Conservation (phyloP, 1,284 basidiomycete species). For the Ustilago nuda region DNA sequence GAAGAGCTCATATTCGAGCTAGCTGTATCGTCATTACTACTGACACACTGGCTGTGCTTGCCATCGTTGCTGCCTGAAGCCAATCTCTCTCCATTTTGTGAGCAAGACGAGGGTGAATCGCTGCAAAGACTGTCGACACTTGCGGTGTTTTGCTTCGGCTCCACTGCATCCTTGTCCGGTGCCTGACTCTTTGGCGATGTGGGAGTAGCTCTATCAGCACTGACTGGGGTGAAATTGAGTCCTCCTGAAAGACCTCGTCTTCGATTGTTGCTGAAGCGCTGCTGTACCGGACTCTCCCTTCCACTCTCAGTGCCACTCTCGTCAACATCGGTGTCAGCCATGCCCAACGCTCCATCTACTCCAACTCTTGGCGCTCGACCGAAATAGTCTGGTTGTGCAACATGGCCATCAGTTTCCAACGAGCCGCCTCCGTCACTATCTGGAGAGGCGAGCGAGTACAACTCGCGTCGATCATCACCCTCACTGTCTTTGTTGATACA, state of each 20-base stretch:
- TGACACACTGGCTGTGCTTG: constrained; percentile 2
- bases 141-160: constrained; percentile 1
- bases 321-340: constrained; percentile 55
- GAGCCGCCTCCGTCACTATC: constrained; percentile 18
- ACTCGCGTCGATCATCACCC: constrained; percentile 3
- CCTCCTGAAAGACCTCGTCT: constrained; percentile 34
- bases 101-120: constrained; percentile 22
- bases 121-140: constrained; percentile 39
- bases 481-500: constrained; percentile 18
- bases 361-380: constrained; percentile 47
- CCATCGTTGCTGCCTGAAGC: neutral
- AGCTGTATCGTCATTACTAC: constrained; percentile 12
- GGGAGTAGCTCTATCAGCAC: constrained; percentile 4
- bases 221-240: constrained; percentile 50
- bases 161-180: neutral
- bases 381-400: constrained; percentile 35
- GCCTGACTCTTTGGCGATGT: neutral
- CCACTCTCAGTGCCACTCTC: constrained; percentile 60
- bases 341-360: constrained; percentile 57
- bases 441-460: constrained; percentile 14
- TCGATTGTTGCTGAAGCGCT: constrained; percentile 12
- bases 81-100: constrained; percentile 6
- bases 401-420: constrained; percentile 12
- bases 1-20: constrained; percentile 43
- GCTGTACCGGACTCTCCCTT: constrained; percentile 36